Evolutionary conservation across 2,329 filamentous ascomycete genomes (phyloP).

Genomic region (Calonectria naviculata): DNA sequence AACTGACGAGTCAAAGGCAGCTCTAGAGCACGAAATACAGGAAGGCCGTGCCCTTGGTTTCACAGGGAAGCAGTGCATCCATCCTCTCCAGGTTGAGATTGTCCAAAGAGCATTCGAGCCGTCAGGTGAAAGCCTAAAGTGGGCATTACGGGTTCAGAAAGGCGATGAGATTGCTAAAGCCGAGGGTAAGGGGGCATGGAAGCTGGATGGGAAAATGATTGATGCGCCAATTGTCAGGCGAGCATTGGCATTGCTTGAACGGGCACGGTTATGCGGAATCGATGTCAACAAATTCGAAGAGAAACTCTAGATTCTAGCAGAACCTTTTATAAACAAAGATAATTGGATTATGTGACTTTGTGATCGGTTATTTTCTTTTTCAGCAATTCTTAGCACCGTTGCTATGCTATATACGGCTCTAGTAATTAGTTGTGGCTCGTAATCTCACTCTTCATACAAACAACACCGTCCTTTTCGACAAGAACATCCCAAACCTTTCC

Average conservation of each 20-base stretch:
- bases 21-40: background rate
- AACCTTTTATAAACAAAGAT: background rate
- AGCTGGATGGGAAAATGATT: slow-evolving; percentile 18
- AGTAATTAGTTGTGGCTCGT: background rate
- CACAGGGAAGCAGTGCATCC: slow-evolving; percentile 20
- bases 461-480: slow-evolving; percentile 53
- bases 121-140: background rate
- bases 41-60: slow-evolving; percentile 20
- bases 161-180: background rate
- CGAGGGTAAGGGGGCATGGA: slow-evolving; percentile 17
- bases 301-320: background rate
- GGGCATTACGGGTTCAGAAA: background rate
- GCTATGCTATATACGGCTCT: too few relatives aligned
- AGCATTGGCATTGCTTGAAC: slow-evolving; percentile 3
- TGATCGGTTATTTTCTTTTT: background rate
- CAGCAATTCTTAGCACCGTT: background rate
- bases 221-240: slow-evolving; percentile 16
- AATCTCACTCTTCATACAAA: slow-evolving; percentile 53
- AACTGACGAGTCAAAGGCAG: background rate
- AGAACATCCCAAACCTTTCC: slow-evolving; percentile 54
- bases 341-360: background rate
- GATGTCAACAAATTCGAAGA: background rate
- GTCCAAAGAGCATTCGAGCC: slow-evolving; percentile 15
- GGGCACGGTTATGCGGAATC: slow-evolving; percentile 6
- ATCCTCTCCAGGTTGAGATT: slow-evolving; percentile 12